These are phyloP conservation scores for Puccinellia tenuiflora DNA, from an alignment of 176 grass and related monocot species.

Conservation along the genomic window DNA sequence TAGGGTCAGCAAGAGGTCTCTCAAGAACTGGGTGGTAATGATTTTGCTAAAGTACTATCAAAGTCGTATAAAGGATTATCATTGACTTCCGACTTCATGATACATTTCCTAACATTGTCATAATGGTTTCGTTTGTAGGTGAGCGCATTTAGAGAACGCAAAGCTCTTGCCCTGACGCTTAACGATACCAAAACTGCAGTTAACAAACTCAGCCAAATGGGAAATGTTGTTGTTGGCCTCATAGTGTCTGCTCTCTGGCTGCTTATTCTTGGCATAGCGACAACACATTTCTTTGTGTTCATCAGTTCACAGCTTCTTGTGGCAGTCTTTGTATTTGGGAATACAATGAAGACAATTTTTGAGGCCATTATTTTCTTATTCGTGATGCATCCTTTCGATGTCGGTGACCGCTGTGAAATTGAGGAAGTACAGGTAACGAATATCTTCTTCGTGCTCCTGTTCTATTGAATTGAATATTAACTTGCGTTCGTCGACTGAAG, in stretches of 20 bases:
- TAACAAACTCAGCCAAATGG: slow-evolving; percentile 59
- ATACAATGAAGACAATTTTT: slow-evolving; percentile 66
- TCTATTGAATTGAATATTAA: neutral
- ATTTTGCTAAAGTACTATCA: slow-evolving; percentile 3
- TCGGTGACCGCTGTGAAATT: slow-evolving; percentile 70
- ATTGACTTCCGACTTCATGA: neutral
- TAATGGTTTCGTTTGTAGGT: slow-evolving; percentile 42
- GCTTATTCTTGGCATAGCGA: slow-evolving; percentile 55
- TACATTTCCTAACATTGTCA: neutral
- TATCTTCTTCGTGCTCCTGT: neutral
- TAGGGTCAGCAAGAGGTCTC: slow-evolving; percentile 62
- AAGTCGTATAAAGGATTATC: neutral
- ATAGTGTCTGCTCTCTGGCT: slow-evolving; percentile 52
- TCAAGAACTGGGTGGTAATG: slow-evolving; percentile 98
- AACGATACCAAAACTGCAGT: slow-evolving; percentile 74
- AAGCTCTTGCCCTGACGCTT: slow-evolving; percentile 54
- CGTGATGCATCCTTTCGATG: slow-evolving; percentile 69
- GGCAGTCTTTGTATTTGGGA: slow-evolving; percentile 75
- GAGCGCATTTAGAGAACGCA: slow-evolving; percentile 64
- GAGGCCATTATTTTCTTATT: slow-evolving; percentile 65
- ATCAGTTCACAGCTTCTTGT: slow-evolving; percentile 60
- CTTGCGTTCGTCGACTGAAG: neutral
- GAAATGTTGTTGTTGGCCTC: slow-evolving; percentile 36
- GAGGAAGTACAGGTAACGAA: slow-evolving; percentile 45
- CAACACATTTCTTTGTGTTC: slow-evolving; percentile 57